Evolutionary conservation across 371 early-diverging fungal species (phyloP).

Genomic region (Mucor sp.): DNA sequence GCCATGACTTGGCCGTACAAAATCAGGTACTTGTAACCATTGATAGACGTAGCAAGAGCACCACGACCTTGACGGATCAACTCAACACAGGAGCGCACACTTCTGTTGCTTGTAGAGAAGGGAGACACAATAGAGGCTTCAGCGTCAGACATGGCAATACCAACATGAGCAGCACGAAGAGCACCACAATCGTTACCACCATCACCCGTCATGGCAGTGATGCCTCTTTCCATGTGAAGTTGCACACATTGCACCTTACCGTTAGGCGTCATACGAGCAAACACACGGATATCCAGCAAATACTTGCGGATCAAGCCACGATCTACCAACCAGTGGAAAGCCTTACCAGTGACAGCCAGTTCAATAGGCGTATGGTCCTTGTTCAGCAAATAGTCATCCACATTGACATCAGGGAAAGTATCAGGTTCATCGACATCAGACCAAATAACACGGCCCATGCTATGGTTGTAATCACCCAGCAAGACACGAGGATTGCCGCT

Average conservation of each 20-base stretch:
- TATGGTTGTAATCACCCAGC: slow-evolving; percentile 52
- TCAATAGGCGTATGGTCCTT: slow-evolving; percentile 50
- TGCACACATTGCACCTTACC: slow-evolving; percentile 76
- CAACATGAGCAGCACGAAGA: slow-evolving; percentile 88
- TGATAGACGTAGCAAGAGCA: slow-evolving; percentile 77
- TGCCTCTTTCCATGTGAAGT: slow-evolving; percentile 72
- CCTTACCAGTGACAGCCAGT: slow-evolving; percentile 74
- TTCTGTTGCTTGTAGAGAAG: slow-evolving; percentile 74
- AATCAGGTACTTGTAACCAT: slow-evolving; percentile 74
- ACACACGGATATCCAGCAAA: slow-evolving; percentile 64
- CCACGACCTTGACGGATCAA: slow-evolving; percentile 75
- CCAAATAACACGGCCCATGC: slow-evolving; percentile 45
- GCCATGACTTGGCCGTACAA: slow-evolving; percentile 79
- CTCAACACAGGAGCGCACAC: slow-evolving; percentile 72
- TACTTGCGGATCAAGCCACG: slow-evolving; percentile 50
- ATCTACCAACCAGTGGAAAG: slow-evolving; percentile 57
- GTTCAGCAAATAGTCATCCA: slow-evolving; percentile 35
- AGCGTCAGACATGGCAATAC: slow-evolving; percentile 86
- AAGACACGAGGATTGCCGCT: slow-evolving; percentile 33
- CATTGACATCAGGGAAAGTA: slow-evolving; percentile 34
- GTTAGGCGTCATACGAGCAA: slow-evolving; percentile 79
- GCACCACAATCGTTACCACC: slow-evolving; percentile 98
- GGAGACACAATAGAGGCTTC: slow-evolving; percentile 88
- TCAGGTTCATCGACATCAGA: slow-evolving; percentile 55
- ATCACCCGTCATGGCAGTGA: slow-evolving; percentile 94